phyloP scores from a whole-genome alignment of 2,329 filamentous ascomycete genomes.

The Arthrobotrys entomopaga region DNA sequence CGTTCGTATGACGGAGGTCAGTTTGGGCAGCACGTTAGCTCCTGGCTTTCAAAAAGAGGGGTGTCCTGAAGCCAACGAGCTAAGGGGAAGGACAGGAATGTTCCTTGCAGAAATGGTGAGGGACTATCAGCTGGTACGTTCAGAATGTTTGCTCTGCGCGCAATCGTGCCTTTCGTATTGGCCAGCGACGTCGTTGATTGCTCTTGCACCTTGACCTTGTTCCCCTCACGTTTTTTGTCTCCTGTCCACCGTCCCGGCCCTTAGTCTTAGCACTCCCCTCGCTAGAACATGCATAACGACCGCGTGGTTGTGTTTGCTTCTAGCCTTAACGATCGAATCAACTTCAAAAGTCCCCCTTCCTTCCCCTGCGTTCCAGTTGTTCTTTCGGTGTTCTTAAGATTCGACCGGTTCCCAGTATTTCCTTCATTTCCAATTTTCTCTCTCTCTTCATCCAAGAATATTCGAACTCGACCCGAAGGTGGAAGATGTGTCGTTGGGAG shows the following conservation, averaged over 20 bases:
- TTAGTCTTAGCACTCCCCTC: slow-evolving; percentile 5
- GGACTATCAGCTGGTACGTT: slow-evolving; percentile 27
- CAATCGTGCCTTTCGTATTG: slow-evolving; percentile 4
- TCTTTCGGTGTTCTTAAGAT: slow-evolving; percentile 15
- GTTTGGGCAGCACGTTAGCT: too few species aligned
- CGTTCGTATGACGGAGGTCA: not conserved
- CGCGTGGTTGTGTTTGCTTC: slow-evolving; percentile 14
- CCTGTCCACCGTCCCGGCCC: slow-evolving; percentile 9
- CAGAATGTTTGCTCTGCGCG: slow-evolving; percentile 38
- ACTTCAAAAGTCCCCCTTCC: slow-evolving; percentile 5
- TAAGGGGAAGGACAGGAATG: slow-evolving; percentile 4
- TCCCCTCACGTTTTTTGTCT: slow-evolving; percentile 2
- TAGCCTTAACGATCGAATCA: slow-evolving; percentile 8
- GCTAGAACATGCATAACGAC: slow-evolving; percentile 9
- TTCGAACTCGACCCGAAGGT: not conserved
- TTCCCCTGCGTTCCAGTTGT: not conserved
- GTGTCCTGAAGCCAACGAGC: not conserved
- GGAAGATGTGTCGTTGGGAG: slow-evolving; percentile 29
- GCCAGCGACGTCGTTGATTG: slow-evolving; percentile 6
- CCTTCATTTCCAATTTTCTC: not conserved
- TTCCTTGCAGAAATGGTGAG: slow-evolving; percentile 34
- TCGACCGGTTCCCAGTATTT: slow-evolving; percentile 12
- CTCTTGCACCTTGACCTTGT: slow-evolving; percentile 5
- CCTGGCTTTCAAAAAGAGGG: too few species aligned
- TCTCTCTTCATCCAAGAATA: slow-evolving; percentile 1